Percentiles rank a stretch among this genome's conserved stretches.
Conservation (phyloP, 169 alveolate species). For the Plasmodium relictum region DNA sequence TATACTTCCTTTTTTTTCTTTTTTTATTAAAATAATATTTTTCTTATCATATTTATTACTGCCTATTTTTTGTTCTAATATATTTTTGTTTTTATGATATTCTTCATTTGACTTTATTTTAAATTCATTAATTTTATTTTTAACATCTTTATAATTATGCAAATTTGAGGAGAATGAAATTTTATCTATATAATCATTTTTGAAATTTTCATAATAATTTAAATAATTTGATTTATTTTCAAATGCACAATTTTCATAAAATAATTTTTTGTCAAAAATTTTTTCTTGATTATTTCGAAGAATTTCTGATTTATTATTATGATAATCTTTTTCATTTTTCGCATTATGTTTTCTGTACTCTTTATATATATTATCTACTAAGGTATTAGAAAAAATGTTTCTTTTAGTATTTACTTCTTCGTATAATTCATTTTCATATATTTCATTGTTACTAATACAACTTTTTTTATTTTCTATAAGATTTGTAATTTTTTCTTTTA, state of each 20-base stretch:
- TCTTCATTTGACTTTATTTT: conserved; percentile 31
- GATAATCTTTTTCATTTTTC: conserved; percentile 11
- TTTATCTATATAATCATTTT: neutral
- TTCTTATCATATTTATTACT: neutral
- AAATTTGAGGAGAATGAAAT: conserved; percentile 10
- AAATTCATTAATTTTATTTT: conserved; percentile 20
- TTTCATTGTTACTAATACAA: neutral
- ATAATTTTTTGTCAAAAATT: conserved; percentile 17
- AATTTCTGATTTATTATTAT: conserved; percentile 1
- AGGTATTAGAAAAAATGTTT: neutral
- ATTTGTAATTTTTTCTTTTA: conserved; percentile 23
- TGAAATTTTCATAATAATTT: neutral
- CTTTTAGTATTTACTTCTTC: neutral
- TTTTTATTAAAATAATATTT: conserved; percentile 23
- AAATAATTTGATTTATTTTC: conserved; percentile 7
- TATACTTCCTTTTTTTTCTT: conserved; percentile 22
- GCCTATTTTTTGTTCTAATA: neutral
- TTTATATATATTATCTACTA: conserved; percentile 20
- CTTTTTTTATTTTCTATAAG: conserved; percentile 3
- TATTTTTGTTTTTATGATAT: neutral
- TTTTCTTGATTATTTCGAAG: conserved; percentile 12
- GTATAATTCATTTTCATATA: neutral
- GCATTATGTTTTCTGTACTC: conserved; percentile 10
- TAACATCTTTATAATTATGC: conserved; percentile 11
- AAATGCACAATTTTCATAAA: conserved; percentile 1